Evolutionary conservation across 352 stramenopile species (phyloP), one percentile per base, ranked within the genome.

Genomic region (Phytophthora fragariaefolia): DNA sequence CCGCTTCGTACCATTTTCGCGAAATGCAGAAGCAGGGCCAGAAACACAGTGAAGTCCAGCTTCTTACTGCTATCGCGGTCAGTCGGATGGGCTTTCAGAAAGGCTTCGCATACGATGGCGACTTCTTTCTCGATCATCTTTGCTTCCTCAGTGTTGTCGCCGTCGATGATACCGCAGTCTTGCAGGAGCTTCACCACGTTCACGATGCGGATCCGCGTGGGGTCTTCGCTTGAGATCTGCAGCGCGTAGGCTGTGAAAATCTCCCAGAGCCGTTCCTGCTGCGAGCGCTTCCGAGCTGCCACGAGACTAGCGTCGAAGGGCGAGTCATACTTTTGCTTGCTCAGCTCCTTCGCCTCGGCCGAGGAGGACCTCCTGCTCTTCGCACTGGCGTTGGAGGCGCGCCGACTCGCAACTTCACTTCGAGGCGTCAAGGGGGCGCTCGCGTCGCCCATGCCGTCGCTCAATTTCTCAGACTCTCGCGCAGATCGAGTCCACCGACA

Each of bases 101-200:
- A 90, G 26, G 80, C 81, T 24, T 90, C 84, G 63, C 84, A 92
- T 43, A 95, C 82, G 49, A 92, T 91, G 48, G 77, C 52, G n/a
- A 91, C 78, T 47, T 91, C 84, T 50, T 83, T 90, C 45, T 92
- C 79, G 54, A 90, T 72, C 63, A 89, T 79, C 58, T 84, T 89
- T 28, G 82, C 77, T 38, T 87, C 75, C 20, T 82, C 79, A 1
- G 71, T 85, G 43, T 76, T 67, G 22, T 77, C 66, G 17, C 68
- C 54, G 32, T 92, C 82, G 62, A 92, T 90, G 46, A 92, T 77
- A 3, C 76, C 79, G 58, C 86, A 93, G 57, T 93, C 84, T 48
- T 95, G 86, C 46, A 95, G 77, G 18, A 95, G 73, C 51, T 87
- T 88, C 46, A 91, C 79, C 22, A 93, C 78, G 42, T 80, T 91